Evolutionary conservation across 148 eudicot genomes (phyloP).

Genomic region (Rhododendron ovatum): DNA sequence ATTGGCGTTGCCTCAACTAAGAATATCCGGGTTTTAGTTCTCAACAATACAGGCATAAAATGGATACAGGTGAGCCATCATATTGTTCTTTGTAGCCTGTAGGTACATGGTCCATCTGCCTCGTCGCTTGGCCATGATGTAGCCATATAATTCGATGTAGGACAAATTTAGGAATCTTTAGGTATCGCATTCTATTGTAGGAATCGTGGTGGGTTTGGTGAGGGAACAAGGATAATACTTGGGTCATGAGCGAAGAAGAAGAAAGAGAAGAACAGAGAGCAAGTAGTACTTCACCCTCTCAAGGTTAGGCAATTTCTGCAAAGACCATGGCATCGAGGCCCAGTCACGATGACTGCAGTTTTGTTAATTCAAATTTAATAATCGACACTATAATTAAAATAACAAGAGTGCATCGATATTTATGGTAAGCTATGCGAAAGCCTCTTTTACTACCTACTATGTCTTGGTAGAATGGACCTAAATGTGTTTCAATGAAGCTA

Average conservation of each 20-base stretch:
- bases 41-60: constrained; percentile 68
- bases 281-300: not conserved
- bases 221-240: not conserved
- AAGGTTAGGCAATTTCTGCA: not conserved
- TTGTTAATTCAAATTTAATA: not conserved
- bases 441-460: not conserved
- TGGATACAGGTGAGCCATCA: constrained; percentile 68
- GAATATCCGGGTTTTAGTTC: constrained; percentile 65
- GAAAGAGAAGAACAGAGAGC: not conserved
- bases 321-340: not conserved
- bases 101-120: not conserved
- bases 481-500: not conserved
- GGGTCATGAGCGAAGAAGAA: not conserved
- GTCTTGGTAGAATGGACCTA: not conserved
- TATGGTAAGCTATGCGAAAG: not conserved
- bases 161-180: not conserved
- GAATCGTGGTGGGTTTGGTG: not conserved
- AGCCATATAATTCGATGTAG: not conserved
- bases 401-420: not conserved
- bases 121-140: not conserved
- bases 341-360: not conserved
- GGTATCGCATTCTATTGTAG: not conserved
- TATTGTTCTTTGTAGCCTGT: not conserved
- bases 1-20: constrained; percentile 38
- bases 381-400: not conserved